A percentile compares a stretch with the other conserved stretches of the same genome.
These are phyloP conservation scores for Diospyros lotus DNA, from an alignment of 148 eudicot genomes.

Conservation along the genomic window DNA sequence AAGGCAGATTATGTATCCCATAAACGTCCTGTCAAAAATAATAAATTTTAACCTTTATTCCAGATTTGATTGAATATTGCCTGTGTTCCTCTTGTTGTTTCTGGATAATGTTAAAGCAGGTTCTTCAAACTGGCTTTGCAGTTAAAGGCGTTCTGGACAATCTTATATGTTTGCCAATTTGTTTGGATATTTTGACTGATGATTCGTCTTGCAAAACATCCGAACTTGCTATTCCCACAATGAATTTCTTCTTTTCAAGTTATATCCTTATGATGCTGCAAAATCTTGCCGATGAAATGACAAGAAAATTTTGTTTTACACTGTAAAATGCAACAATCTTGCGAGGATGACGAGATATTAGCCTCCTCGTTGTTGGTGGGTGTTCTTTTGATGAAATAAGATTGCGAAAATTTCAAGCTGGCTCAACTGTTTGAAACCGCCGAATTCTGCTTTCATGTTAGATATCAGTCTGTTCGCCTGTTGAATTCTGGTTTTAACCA, in stretches of 20 bases:
- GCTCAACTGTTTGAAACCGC: too few relatives aligned
- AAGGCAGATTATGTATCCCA: conserved; percentile 33
- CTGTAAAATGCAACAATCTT: not conserved
- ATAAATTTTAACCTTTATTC: conserved; percentile 13
- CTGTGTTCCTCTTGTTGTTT: not conserved
- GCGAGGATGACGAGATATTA: not conserved
- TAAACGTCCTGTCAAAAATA: conserved; percentile 17
- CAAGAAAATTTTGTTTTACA: not conserved
- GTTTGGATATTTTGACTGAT: not conserved
- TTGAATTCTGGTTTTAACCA: not conserved
- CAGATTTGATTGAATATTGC: not conserved
- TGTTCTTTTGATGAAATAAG: not conserved
- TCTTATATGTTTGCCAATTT: not conserved
- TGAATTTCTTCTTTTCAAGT: not conserved
- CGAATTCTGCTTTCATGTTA: too few relatives aligned
- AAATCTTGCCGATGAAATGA: not conserved
- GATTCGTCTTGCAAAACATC: not conserved
- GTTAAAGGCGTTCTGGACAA: too few relatives aligned
- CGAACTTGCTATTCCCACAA: not conserved
- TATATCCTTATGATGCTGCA: not conserved
- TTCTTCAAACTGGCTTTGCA: not conserved
- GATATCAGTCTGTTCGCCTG: not conserved
- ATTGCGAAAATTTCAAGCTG: too few relatives aligned
- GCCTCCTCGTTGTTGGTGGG: not conserved
- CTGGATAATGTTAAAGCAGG: not conserved